A percentile compares a stretch with the other conserved stretches of the same genome.
Conservation (phyloP, 2,329 filamentous ascomycete genomes). For the Pseudogymnoascus sp. region DNA sequence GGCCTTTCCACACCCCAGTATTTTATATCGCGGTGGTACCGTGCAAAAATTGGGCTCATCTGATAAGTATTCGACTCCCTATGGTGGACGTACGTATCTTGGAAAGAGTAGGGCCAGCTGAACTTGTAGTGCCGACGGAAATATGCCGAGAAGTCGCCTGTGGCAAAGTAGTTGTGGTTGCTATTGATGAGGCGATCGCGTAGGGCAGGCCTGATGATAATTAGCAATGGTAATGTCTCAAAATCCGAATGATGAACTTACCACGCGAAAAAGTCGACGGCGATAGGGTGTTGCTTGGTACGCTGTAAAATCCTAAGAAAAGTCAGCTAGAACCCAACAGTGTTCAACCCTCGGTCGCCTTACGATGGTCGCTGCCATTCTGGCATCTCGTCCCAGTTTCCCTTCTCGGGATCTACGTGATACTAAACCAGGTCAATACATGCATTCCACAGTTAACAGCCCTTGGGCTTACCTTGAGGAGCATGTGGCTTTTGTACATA, state of each 20-base stretch:
- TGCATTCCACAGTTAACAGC: neutral
- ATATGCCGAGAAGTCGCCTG: conserved; percentile 10
- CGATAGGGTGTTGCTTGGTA: conserved; percentile 14
- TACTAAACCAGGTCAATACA: conserved; percentile 11
- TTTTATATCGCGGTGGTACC: conserved; percentile 12
- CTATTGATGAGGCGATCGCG: conserved; percentile 15
- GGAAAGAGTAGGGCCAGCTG: conserved; percentile 14
- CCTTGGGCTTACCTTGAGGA: conserved; percentile 13
- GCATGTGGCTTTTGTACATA: conserved; percentile 15
- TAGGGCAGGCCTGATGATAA: conserved; percentile 11
- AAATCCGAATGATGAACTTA: neutral
- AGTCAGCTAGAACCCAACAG: neutral
- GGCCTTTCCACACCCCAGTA: conserved; percentile 14
- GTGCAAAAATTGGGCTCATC: conserved; percentile 14
- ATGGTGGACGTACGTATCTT: conserved; percentile 13
- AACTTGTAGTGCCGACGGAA: conserved; percentile 17
- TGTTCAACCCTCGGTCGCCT: neutral
- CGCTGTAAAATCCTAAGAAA: conserved; percentile 12
- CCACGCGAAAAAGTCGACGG: conserved; percentile 17
- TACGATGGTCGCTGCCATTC: conserved; percentile 17
- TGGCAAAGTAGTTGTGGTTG: conserved; percentile 14
- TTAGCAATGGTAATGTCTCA: neutral
- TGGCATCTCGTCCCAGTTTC: conserved; percentile 14
- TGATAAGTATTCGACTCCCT: conserved; percentile 8
- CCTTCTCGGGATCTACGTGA: conserved; percentile 12